Base-by-base conservation (phyloP, 148 eudicot genomes). In the Hydrangea macrophylla region DNA sequence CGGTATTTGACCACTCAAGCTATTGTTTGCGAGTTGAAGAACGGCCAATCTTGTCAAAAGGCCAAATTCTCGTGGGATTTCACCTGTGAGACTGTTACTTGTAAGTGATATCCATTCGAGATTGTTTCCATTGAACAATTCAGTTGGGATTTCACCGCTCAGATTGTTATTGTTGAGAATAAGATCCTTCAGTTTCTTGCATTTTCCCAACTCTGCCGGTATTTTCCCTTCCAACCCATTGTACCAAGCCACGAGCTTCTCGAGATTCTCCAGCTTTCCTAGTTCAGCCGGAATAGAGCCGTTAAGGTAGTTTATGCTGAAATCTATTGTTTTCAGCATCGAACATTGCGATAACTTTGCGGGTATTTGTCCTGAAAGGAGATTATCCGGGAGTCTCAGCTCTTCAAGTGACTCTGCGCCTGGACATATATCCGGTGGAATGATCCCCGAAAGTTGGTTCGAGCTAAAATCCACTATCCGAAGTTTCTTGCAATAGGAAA, bases 51-150 rank as follows among this genome's bases (percentile, higher is more conserved):
- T 77, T 6, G 87, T 76, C 39, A 93, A 58, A 37, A 73, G 76
- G 2, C 95, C 95, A 55, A 93, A 88, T 58, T 87, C 88, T 32
- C 59, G 62, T 7, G 96, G 96, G 25, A 93, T 86, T 48, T 79
- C 78, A 0, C 98, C 98, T 2, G 73, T 78, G 3, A 93, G 75
- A 44, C 58, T 75, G 39, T 93, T 93, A 76, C 92, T 90, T 9
- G 95, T 88, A 70, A 93, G 79, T 0, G 98, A 90, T 31, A 93
- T 57, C 98, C 96, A 93, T 79, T 93, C 98, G 53, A 90, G 80
- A 68, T 90, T 83, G 61, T 71, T 82, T 59, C 84, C 75, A n/a
- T 75, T 85, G 58, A 90, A 85, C 74, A 93, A 24, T 56, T 85
- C 88, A n/a, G 74, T 72, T 0, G 98, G 96, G 59, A 93, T 88